Evolutionary conservation across 2,329 filamentous ascomycete genomes (phyloP), one percentile per base, ranked within the genome.

Genomic region (Ceratocystis albifundus): DNA sequence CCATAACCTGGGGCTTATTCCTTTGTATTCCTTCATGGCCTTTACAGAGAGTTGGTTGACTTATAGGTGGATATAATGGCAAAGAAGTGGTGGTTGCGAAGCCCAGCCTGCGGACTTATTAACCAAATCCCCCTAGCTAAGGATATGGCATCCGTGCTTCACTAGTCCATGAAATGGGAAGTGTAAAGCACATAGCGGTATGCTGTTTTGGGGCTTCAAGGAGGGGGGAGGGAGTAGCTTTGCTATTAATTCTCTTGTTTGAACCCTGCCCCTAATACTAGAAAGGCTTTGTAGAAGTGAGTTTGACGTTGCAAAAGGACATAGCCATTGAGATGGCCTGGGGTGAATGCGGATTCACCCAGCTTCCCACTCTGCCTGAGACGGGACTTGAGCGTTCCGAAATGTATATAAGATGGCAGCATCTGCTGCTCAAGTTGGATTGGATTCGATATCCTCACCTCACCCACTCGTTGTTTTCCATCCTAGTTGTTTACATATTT

Each of bases 371-470:
- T 53, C 48, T 22, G 48, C 17, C n/a, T 22, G 25, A 12, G 22
- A 22, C 3, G 15, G 53, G 6, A 32, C 53, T 57, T 12, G 53
- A 5, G 10, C 25, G 53, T 10, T 32, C 25, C 5, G 10, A 57
- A 6, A 25, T 32, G 6, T 36, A 57, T 62, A 62, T 30, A 62
- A 46, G 25, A 62, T 28, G 41, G 61, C n/a, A 4, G 15, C 8
- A 22, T n/a, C n/a, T 55, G 22, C 50, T 10, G 45, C 1, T 25
- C 32, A 10, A 15, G 17, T 4, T 30, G 17, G n/a, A 10, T 28
- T 61, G 6, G 12, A 41, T 44, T 17, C 53, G 20, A 12, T 30
- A 44, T 65, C 65, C 28, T 53, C 36, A 64, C 22, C 62, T n/a
- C 25, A 36, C n/a, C 53, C n/a, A 57, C 25, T 30, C 53, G n/a